Evolutionary conservation across 345 rosid species (phyloP), one percentile per base, ranked within the genome.

Genomic region (Eucalyptus curtisii): DNA sequence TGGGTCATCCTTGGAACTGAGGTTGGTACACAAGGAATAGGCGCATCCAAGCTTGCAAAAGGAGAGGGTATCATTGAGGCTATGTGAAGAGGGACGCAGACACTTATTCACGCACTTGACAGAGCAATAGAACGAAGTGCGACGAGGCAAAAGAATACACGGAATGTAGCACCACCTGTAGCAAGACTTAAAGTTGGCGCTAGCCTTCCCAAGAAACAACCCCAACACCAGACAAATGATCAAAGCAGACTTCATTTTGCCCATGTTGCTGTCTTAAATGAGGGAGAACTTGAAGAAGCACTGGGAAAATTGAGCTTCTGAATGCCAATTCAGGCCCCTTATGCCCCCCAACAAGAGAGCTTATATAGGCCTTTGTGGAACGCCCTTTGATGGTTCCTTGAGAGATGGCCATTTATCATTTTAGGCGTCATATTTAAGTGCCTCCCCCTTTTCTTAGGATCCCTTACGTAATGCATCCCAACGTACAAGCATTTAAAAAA

Each of bases 31-130:
- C 53, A 64, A 44, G 89, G 93, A 87, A 22, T 71, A 64, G 61
- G 96, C 92, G 86, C 95, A 92, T 4, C 93, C 92, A 87, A 93
- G 91, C 88, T 87, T 92, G 91, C 96, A 94, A 90, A 88, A 92
- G 89, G 84, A 61, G 7, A 88, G 87, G 44, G 86, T 85, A 68
- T 88, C 68, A 7, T 22, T 3, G 17, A 45, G 44, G 79, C 50
- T 49, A 86, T 49, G 71, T 13, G 90, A 47, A 7, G 86, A 40
- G 1, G 89, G 87, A 4, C n/a, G 44, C 33, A 92, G 64, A 88
- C 96, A 94, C 47, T 91, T 90, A 89, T 87, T 90, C 45, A 93
- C 57, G 90, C 93, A 94, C 53, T 89, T 79, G 76, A 84, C 1
- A 37, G 90, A 88, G 86, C 96, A 94, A 5, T 42, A 17, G 22